Base-by-base conservation (phyloP, 1,284 basidiomycete species). In the Laetiporus sulphureus region DNA sequence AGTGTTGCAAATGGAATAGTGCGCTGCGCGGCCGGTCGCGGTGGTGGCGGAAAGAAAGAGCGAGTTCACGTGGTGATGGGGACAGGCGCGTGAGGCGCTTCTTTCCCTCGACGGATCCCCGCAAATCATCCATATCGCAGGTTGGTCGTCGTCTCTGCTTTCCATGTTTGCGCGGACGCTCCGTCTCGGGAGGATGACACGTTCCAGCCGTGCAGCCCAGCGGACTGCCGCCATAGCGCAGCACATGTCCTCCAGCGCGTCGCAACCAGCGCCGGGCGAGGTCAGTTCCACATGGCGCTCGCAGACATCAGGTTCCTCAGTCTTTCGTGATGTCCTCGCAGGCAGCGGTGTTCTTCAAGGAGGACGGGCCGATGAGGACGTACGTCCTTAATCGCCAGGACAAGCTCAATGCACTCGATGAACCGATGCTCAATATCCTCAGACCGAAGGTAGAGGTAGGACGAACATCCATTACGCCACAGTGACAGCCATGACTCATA, bases 361-460 rank as follows among this genome's bases (percentile, higher is more conserved):
- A 80, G 18, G 73, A 75, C 44, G 69, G 77, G 36, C 68, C 71
- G 38, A 58, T 81, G 32, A 73, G 91, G 44, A 80, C 73, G 19
- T 89, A 84, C 54, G 72, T 79, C 27, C 76, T 97, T 44, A 95
- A 98, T 60, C 75, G 94, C 40, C 79, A 89, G 3, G 66, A 67
- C 50, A 91, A 91, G 61, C 72, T 92, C 34, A 99, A 99, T 68
- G 83, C 92, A 2, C 73, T 99, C 41, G 82, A 93, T 62, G 68
- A 75, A 40, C 69, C 78, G 32, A 98, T 98, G 92, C 78, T 99
- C 38, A 62, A 75, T 23, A 58, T 79, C 13, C 71, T 99, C 19
- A 69, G 77, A 30, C 71, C 77, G 12, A 81, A 84, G 57, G 75
- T 95, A 30, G 75, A 90, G 70, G 90, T 88, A 48, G 45, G 71